A percentile compares a stretch with the other conserved stretches of the same genome.
These are phyloP conservation scores for Laetiporus sulphureus DNA, from an alignment of 1,284 basidiomycete genomes.

Conservation along the genomic window DNA sequence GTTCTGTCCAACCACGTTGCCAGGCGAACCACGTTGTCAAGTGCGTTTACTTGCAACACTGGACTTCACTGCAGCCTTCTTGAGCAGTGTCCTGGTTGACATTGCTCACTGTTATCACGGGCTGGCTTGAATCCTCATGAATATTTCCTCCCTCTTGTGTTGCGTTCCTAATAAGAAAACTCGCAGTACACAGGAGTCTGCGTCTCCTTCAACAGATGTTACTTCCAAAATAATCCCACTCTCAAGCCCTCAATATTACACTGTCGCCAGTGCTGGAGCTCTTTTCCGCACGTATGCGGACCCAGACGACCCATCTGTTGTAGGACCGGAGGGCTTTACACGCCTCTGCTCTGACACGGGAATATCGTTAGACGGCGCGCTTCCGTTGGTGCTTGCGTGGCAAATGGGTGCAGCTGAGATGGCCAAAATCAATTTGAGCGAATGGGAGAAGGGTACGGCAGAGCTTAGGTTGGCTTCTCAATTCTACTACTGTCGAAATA, in stretches of 20 bases:
- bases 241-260: constrained; percentile 39
- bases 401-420: constrained; percentile 61
- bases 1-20: too few relatives aligned
- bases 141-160: constrained; percentile 16
- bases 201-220: constrained; percentile 2
- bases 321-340: constrained; percentile 65
- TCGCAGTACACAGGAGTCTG: constrained; percentile 8
- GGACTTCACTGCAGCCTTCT: too few relatives aligned
- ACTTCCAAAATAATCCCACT: constrained; percentile 10
- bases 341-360: constrained; percentile 55
- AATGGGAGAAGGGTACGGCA: constrained; percentile 59
- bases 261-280: constrained; percentile 36
- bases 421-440: constrained; percentile 56
- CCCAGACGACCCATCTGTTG: constrained; percentile 45
- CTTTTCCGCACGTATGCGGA: constrained; percentile 66
- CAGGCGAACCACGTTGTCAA: too few relatives aligned
- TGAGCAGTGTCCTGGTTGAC: too few relatives aligned
- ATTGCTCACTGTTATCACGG: too few relatives aligned
- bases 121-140: too few relatives aligned
- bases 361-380: constrained; percentile 61
- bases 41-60: too few relatives aligned
- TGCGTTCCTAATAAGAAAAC: constrained; percentile 12
- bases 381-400: constrained; percentile 70
- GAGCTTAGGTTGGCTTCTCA: constrained; percentile 50
- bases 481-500: too few relatives aligned